Conservation (phyloP, 1,139 yeast species). For the Zygosaccharomyces sapae region DNA sequence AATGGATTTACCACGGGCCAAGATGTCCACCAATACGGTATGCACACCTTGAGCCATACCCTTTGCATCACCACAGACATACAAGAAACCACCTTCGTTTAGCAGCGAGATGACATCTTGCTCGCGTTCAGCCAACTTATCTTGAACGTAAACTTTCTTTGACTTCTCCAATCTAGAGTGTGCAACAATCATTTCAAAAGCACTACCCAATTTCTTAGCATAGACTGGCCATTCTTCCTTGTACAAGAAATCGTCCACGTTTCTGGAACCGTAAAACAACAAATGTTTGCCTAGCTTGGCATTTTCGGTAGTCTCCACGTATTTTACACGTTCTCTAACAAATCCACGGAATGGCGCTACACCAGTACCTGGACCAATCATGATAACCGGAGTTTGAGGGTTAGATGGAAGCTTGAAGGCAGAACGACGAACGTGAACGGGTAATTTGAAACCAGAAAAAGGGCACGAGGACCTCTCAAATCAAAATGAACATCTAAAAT, state of each 20-base stretch:
- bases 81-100: constrained; percentile 75
- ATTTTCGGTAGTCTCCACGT: constrained; percentile 40
- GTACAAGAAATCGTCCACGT: constrained; percentile 72
- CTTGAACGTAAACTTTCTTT: constrained; percentile 84
- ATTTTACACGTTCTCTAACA: constrained; percentile 71
- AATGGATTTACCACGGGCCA: constrained; percentile 50
- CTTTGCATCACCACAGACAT: constrained; percentile 96
- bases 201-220: constrained; percentile 56
- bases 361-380: constrained; percentile 98
- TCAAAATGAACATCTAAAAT: constrained; percentile 55
- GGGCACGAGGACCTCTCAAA: constrained; percentile 74
- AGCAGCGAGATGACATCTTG: constrained; percentile 57
- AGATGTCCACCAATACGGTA: constrained; percentile 57
- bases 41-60: constrained; percentile 98
- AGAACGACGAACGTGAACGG: constrained; percentile 91
- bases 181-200: constrained; percentile 73
- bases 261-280: constrained; percentile 85
- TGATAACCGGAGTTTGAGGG: constrained; percentile 75
- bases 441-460: constrained; percentile 57
- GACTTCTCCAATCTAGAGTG: constrained; percentile 69
- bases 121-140: constrained; percentile 57
- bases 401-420: constrained; percentile 92
- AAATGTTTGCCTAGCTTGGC: constrained; percentile 66
- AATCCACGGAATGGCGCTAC: constrained; percentile 97
- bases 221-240: constrained; percentile 82